Conservation (phyloP, 768 basidiomycete genomes). For the Suillus subalutaceus region DNA sequence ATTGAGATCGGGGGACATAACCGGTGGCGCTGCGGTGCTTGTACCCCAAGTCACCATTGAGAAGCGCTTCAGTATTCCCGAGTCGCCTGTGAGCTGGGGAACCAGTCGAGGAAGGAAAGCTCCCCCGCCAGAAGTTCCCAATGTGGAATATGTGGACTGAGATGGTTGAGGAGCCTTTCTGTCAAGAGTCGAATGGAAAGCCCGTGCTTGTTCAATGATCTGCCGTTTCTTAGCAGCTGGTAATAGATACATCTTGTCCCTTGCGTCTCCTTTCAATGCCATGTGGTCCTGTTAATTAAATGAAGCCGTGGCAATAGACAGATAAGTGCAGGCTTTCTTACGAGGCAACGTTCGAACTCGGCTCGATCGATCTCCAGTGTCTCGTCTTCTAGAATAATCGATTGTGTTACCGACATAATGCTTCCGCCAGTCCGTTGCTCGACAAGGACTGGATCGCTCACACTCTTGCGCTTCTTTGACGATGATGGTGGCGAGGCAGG, state of each 20-base stretch:
- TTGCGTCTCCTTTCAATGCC: slow-evolving; percentile 71
- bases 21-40: slow-evolving; percentile 37
- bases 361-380: slow-evolving; percentile 38
- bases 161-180: slow-evolving; percentile 33
- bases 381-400: slow-evolving; percentile 26
- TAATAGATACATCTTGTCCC: slow-evolving; percentile 63
- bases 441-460: slow-evolving; percentile 72
- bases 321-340: slow-evolving; percentile 33
- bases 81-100: slow-evolving; percentile 77
- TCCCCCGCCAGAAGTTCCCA: slow-evolving; percentile 61
- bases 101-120: slow-evolving; percentile 65
- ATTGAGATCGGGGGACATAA: slow-evolving; percentile 33
- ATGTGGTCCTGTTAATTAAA: slow-evolving; percentile 60
- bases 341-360: slow-evolving; percentile 74
- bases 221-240: slow-evolving; percentile 66
- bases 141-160: slow-evolving; percentile 49
- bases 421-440: slow-evolving; percentile 46
- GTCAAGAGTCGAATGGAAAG: slow-evolving; percentile 37
- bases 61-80: slow-evolving; percentile 66
- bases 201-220: slow-evolving; percentile 59
- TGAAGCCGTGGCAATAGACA: slow-evolving; percentile 13
- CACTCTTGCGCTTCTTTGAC: slow-evolving; percentile 54
- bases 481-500: slow-evolving; percentile 40
- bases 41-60: slow-evolving; percentile 67
- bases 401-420: slow-evolving; percentile 16